phyloP scores from a whole-genome alignment of 2,329 filamentous ascomycete genomes.

The Paecilomyces dactylethromorphus region DNA sequence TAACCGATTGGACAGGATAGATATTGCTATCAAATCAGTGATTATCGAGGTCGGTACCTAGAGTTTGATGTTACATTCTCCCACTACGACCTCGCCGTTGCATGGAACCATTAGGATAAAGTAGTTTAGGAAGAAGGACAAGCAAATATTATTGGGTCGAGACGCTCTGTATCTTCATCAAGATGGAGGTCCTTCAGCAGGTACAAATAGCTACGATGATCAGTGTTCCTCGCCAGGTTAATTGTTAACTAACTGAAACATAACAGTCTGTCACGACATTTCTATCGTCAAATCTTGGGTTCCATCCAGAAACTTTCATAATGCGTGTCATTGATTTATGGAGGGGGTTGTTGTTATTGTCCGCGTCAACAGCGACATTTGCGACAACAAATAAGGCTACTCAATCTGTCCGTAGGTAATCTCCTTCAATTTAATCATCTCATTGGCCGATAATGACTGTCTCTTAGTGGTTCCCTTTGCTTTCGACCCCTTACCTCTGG shows the following conservation, averaged over 20 bases:
- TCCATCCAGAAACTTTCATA: background rate
- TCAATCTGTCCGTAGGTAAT: background rate
- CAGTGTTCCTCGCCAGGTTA: background rate
- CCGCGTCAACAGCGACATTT: background rate
- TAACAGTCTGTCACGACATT: background rate
- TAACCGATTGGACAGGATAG: background rate
- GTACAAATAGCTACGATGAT: background rate
- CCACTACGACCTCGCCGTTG: background rate
- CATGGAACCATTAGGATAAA: background rate
- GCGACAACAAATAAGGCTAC: background rate
- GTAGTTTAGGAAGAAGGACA: background rate
- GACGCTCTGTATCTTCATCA: background rate
- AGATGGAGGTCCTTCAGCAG: background rate
- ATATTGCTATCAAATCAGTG: background rate
- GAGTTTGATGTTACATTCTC: background rate
- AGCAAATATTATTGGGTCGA: background rate
- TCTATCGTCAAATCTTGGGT: background rate
- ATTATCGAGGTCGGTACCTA: background rate
- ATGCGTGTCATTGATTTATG: background rate
- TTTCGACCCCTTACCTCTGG: conserved; percentile 33
- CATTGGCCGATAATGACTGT: background rate
- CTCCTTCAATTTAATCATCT: background rate
- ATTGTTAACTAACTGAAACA: background rate
- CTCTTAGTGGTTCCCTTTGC: conserved; percentile 5
- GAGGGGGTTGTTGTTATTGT: background rate